Evolutionary conservation across 306 rosid genomes (phyloP).

Genomic region (apple (Malus domestica)): ASM211411v1 NC_041789.1:17506501-17507000

Average conservation of each 20-base stretch:
- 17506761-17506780: neutral
- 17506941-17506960: conserved; percentile 86
- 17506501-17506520: conserved; percentile 31
- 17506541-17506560: neutral
- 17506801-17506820: neutral
- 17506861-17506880: conserved; percentile 14
- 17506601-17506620: neutral
- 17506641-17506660: conserved; percentile 2
- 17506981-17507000: conserved; percentile 41
- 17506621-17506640: conserved; percentile 20
- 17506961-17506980: conserved; percentile 74
- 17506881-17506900: conserved; percentile 14
- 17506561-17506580: conserved; percentile 3
- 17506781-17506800: neutral
- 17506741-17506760: neutral
- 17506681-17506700: conserved; percentile 11
- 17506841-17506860: conserved; percentile 1
- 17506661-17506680: conserved; percentile 64
- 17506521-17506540: conserved; percentile 21
- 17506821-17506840: neutral
- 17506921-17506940: conserved; percentile 70
- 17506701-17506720: conserved; percentile 8
- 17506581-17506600: neutral
- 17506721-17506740: neutral
- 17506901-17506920: conserved; percentile 64